Evolutionary conservation across 768 basidiomycete species (phyloP), one percentile per base, ranked within the genome.

Genomic region (Mycena floridula): DNA sequence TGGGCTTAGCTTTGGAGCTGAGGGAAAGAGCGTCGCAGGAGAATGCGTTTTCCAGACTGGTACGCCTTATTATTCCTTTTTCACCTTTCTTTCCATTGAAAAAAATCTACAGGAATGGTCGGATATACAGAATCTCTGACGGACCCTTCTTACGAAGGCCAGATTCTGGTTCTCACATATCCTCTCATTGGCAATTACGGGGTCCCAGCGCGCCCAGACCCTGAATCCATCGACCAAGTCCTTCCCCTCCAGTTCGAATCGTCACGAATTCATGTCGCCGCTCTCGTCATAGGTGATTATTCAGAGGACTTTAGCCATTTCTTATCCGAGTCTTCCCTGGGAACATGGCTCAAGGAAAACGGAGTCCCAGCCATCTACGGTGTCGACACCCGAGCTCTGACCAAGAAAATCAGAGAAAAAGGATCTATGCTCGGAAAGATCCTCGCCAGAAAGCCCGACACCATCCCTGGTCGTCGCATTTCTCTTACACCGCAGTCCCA

Each of bases 21-120:
- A 90, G 55, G 79, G 76, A 37, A 94, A 91, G 67, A 93, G 89
- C 59, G 75, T 95, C 25, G 77, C 95, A 15, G 96, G 96, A 55
- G 96, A 99, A 78, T 98, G 96, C 64, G 96, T 99, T 59, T 99
- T 99, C 70, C 95, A 97, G 72, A 99, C 96, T 30, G 96, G 96
- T 94, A 58, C 62, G 85, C 54, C 57, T 37, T 7, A 20, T 30
- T 45, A 22, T 16, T 24, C 35, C 22, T 8, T 11, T 37, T 23
- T 16, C 13, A 4, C 40, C 42, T 18, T 37, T 37, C 38, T 42
- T 45, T 46, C 28, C 47, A 18, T 46, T 40, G 16, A 30, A 23
- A 8, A 42, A 46, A 50, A 41, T 48, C 18, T 30, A 12, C 9
- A 99, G 96, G 96, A 45, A 98, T 99, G 95, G 93, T 98, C 45